Evolutionary conservation across 2,329 filamentous ascomycete genomes (phyloP).

Genomic region (Botrytis fragariae): DNA sequence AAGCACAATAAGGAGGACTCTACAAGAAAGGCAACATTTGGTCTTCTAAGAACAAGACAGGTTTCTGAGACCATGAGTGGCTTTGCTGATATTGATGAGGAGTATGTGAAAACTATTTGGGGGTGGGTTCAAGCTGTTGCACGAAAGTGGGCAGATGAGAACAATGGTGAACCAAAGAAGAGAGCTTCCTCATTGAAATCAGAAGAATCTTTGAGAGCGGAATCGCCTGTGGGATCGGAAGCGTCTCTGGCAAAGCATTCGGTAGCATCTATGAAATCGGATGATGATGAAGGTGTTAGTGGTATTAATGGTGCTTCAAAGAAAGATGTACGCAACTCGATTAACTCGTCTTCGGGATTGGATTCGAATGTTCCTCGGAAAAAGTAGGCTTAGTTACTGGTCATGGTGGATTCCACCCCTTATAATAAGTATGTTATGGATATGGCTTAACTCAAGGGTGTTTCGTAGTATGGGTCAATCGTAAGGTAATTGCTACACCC

Average conservation of each 20-base stretch:
- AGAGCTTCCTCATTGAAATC: background rate
- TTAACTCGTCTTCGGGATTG: background rate
- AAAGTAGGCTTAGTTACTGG: background rate
- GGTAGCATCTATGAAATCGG: background rate
- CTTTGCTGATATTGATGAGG: background rate
- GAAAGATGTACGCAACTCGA: background rate
- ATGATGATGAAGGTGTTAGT: background rate
- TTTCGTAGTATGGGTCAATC: background rate
- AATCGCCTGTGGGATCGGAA: background rate
- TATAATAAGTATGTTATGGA: background rate
- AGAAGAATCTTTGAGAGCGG: background rate
- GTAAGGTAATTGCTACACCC: background rate
- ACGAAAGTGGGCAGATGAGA: background rate
- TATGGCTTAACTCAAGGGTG: background rate
- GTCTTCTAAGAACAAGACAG: slow-evolving; percentile 3
- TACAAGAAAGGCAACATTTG: background rate
- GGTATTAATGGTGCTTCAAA: background rate
- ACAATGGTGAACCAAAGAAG: background rate
- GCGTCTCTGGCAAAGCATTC: background rate
- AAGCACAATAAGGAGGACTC: background rate
- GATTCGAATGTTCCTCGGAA: background rate
- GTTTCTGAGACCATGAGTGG: background rate
- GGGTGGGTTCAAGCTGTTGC: background rate
- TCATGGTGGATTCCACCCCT: background rate
- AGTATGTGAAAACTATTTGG: background rate